Evolutionary conservation across 768 basidiomycete species (phyloP), one percentile per base, ranked within the genome.

Genomic region (Phylloporus sp.): DNA sequence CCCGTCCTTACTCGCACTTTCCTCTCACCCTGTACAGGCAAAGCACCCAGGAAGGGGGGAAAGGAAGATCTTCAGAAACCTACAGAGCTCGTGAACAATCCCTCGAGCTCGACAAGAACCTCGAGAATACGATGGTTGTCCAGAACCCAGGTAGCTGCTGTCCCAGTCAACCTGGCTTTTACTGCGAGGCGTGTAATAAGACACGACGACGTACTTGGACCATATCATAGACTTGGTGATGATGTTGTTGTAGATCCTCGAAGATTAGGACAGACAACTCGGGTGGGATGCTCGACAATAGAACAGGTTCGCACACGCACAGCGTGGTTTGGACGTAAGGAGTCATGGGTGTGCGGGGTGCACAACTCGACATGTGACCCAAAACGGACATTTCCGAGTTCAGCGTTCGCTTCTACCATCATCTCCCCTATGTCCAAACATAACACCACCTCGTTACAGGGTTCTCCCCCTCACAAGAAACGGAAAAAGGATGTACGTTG

Each of bases 51-150:
- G 11, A 85, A 80, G 59, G 80, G 80, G 13, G 72, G 63, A 23
- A 67, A 74, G 50, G 84, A 86, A 34, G 90, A 95, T 59, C 70
- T 95, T 2, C 95, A 97, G 0, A 95, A 93, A 65, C 90, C 97
- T 2, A 98, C 94, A 4, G 86, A 97, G 61, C 80, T 91, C 50
- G 88, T 97, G 93, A 93, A 32, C 75, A 70, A 1, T 80, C 89
- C 22, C 75, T 99, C 9, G 93, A 92, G 47, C 83, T 99, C 23
- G 92, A 97, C 62, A 97, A 95, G 76, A 97, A 98, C 70, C 78
- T 97, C 29, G 81, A 80, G 61, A 98, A 97, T 78, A 95, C 90
- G 1, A 89, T 95, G 80, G 87, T 99, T 53, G 94, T 99, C 12
- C 85, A 91, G 62, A 86, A 87, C 64, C 80, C 84, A 2, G 82